phyloP scores from a whole-genome alignment of 129 eudicot genomes.

The Arctium minus region DNA sequence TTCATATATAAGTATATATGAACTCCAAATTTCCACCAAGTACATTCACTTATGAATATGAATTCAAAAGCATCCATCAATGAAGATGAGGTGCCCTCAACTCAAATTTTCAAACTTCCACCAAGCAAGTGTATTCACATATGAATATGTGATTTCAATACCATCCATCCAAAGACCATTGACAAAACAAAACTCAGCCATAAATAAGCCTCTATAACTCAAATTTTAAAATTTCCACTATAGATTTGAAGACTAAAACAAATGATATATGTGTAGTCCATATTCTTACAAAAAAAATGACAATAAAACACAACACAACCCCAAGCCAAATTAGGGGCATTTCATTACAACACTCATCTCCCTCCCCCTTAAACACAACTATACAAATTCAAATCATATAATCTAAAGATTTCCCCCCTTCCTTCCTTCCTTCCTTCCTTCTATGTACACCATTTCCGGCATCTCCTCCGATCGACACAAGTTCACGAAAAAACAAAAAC shows the following conservation, averaged over 20 bases:
- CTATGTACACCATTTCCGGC: conserved; percentile 19
- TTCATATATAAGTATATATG: no score
- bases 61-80: neutral
- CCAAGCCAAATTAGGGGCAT: conserved; percentile 29
- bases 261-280: conserved; percentile 7
- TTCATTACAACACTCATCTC: conserved; percentile 8
- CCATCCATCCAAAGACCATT: neutral
- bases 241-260: conserved; percentile 6
- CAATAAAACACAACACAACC: conserved; percentile 18
- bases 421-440: conserved; percentile 28
- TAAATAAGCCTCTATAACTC: neutral
- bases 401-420: conserved; percentile 1
- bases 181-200: no score
- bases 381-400: conserved; percentile 24
- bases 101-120: neutral
- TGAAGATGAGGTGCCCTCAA: neutral
- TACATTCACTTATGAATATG: neutral
- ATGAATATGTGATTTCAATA: neutral
- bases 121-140: neutral
- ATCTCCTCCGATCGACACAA: neutral
- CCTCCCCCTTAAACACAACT: conserved; percentile 5
- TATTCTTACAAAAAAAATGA: conserved; percentile 26
- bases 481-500: conserved; percentile 6
- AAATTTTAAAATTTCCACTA: conserved; percentile 8
- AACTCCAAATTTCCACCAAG: neutral